Evolutionary conservation across 1,139 yeast genomes (phyloP).

Genomic region (Groenewaldozyma auringiensis): DNA sequence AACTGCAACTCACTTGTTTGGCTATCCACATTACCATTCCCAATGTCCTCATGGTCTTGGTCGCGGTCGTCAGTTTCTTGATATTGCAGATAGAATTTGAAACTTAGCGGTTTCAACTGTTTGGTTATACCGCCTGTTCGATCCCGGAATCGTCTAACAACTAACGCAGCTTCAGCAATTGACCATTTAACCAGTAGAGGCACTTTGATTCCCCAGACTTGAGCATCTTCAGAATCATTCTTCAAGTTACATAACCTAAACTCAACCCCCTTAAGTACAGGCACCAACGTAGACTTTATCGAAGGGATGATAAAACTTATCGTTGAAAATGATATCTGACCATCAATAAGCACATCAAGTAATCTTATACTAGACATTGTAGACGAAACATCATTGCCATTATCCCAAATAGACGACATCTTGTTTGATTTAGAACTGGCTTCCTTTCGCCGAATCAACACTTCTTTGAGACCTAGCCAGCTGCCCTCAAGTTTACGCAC

Average conservation of each 20-base stretch:
- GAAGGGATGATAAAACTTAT: background rate
- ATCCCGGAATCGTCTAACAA: background rate
- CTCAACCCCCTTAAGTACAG: background rate
- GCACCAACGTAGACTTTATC: background rate
- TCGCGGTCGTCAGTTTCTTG: too few relatives aligned
- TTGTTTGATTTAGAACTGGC: background rate
- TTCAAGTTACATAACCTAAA: background rate
- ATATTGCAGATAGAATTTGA: background rate
- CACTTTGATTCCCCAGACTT: background rate
- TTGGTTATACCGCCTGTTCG: background rate
- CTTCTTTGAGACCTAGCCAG: slow-evolving; percentile 1
- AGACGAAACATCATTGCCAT: background rate
- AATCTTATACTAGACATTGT: background rate
- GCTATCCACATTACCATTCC: background rate
- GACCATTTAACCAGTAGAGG: background rate
- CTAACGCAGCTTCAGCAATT: background rate
- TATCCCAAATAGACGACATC: background rate
- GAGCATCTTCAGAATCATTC: background rate
- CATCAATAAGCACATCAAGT: background rate
- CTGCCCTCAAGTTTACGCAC: background rate
- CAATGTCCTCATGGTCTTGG: too few relatives aligned
- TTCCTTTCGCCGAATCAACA: background rate
- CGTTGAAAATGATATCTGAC: background rate
- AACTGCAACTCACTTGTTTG: background rate
- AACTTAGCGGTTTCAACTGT: background rate